Conservation (phyloP, 2,329 filamentous ascomycete species). For the Rutstroemia sp. region DNA sequence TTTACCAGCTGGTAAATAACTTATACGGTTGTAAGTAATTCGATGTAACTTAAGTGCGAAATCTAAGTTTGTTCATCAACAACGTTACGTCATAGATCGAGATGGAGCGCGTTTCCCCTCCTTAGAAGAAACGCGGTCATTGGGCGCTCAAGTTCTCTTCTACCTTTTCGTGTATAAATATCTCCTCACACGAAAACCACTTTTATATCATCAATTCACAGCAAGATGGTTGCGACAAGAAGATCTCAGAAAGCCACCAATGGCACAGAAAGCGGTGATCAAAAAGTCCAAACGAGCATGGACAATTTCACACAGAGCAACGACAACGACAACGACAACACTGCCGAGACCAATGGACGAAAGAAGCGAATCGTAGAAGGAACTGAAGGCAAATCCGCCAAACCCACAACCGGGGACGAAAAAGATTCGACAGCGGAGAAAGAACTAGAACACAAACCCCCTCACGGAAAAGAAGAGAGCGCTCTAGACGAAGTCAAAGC, state of each 20-base stretch:
- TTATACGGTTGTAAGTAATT: too few species aligned
- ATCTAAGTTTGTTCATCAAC: too few species aligned
- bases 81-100: too few species aligned
- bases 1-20: too few species aligned
- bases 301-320: background rate
- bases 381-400: background rate
- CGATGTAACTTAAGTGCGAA: too few species aligned
- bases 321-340: background rate
- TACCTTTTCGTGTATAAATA: too few species aligned
- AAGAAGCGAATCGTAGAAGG: background rate
- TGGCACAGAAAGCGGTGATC: background rate
- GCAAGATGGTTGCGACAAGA: background rate
- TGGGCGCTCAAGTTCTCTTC: too few species aligned
- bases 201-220: background rate
- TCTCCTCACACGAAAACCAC: too few species aligned
- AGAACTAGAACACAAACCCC: background rate
- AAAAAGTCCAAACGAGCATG: background rate
- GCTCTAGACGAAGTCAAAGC: background rate
- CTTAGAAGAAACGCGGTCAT: too few species aligned
- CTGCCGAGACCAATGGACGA: background rate
- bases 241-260: background rate
- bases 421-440: background rate
- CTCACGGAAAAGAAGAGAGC: background rate
- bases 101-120: too few species aligned
- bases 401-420: background rate